phyloP scores from a whole-genome alignment of 1,284 basidiomycete species.

The Sanghuangporus sanghuang region DNA sequence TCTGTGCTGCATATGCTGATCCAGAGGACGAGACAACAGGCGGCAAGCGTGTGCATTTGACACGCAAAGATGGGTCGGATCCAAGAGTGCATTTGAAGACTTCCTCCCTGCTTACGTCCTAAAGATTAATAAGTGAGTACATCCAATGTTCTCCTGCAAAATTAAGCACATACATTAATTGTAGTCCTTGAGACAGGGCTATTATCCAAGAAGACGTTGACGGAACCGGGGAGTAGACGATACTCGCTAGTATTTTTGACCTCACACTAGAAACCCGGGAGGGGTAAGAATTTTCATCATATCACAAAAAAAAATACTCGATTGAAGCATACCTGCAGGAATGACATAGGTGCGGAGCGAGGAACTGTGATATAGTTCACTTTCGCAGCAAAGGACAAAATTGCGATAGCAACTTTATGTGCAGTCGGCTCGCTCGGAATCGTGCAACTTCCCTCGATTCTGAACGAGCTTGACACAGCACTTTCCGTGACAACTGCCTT shows the following conservation, averaged over 20 bases:
- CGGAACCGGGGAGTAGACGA: slow-evolving; percentile 44
- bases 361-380: slow-evolving; percentile 47
- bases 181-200: slow-evolving; percentile 43
- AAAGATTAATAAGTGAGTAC: neutral
- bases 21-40: slow-evolving; percentile 30
- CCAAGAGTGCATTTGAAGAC: slow-evolving; percentile 53
- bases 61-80: slow-evolving; percentile 40
- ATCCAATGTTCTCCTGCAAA: neutral
- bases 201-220: slow-evolving; percentile 47
- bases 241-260: slow-evolving; percentile 51
- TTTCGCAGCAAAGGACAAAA: slow-evolving; percentile 40
- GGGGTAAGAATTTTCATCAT: slow-evolving; percentile 13
- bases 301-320: slow-evolving; percentile 9
- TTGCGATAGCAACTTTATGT: slow-evolving; percentile 49
- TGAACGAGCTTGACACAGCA: slow-evolving; percentile 44
- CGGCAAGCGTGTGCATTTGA: slow-evolving; percentile 41
- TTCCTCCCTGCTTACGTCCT: slow-evolving; percentile 45
- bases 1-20: slow-evolving; percentile 40
- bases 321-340: slow-evolving; percentile 33
- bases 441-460: slow-evolving; percentile 41
- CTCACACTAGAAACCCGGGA: slow-evolving; percentile 30
- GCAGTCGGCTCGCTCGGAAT: slow-evolving; percentile 48
- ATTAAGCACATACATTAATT: slow-evolving; percentile 33
- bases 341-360: slow-evolving; percentile 39
- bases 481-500: slow-evolving; percentile 38